phyloP scores from a whole-genome alignment of 495 filamentous ascomycete species.

The Penicillium daleae region DNA sequence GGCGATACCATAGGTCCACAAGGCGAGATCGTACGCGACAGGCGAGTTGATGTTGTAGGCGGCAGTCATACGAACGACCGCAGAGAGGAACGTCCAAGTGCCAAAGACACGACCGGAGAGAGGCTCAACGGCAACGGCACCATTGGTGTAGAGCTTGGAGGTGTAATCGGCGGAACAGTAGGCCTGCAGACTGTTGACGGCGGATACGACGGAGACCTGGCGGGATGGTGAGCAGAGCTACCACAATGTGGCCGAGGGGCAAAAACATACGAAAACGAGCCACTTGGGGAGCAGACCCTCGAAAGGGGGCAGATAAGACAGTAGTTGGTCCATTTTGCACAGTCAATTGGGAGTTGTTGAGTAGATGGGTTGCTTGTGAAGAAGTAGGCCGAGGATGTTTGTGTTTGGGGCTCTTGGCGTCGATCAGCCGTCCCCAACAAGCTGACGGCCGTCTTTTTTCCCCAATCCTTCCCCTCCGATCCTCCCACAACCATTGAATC shows the following conservation, averaged over 20 bases:
- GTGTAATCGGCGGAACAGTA: constrained; percentile 76
- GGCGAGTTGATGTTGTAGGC: constrained; percentile 79
- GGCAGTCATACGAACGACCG: constrained; percentile 78
- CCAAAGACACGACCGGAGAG: constrained; percentile 86
- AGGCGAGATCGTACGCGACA: constrained; percentile 72
- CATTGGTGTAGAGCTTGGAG: constrained; percentile 70
- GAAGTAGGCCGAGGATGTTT: constrained; percentile 31
- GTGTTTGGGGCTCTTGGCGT: constrained; percentile 36
- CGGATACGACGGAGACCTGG: constrained; percentile 75
- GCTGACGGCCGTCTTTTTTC: constrained; percentile 24
- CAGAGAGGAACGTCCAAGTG: constrained; percentile 82
- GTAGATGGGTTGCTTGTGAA: constrained; percentile 14
- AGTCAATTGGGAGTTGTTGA: constrained; percentile 7
- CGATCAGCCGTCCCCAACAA: constrained; percentile 33
- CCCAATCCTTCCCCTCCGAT: constrained; percentile 13
- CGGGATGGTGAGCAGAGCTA: background rate
- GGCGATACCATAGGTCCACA: constrained; percentile 81
- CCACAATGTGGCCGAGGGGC: constrained; percentile 4
- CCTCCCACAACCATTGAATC: constrained; percentile 8
- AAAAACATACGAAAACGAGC: constrained; percentile 61
- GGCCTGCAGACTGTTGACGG: constrained; percentile 81
- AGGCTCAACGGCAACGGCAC: constrained; percentile 52
- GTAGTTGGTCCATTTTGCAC: constrained; percentile 37
- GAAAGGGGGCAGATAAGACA: constrained; percentile 54
- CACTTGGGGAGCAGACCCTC: constrained; percentile 67